phyloP scores from a whole-genome alignment of 2,329 filamentous ascomycete species.

The Pestalotiopsis sp. region DNA sequence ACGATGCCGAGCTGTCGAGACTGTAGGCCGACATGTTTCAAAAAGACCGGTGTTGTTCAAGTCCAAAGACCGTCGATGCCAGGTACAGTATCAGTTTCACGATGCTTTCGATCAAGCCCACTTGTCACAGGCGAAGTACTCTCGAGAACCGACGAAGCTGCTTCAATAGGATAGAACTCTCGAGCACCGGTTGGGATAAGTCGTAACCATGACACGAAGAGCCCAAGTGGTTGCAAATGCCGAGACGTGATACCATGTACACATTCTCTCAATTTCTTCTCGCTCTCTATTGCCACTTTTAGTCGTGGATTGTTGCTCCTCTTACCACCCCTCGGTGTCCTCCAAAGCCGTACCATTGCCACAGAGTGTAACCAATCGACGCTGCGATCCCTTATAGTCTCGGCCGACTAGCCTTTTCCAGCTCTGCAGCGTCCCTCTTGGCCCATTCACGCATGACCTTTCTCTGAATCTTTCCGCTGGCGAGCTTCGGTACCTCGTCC shows the following conservation, averaged over 20 bases:
- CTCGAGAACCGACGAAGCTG: too few species aligned
- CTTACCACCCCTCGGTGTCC: not conserved
- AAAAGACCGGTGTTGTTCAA: too few species aligned
- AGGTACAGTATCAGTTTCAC: too few species aligned
- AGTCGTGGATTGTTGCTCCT: not conserved
- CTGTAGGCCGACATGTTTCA: too few species aligned
- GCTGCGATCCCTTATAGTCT: not conserved
- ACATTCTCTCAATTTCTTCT: not conserved
- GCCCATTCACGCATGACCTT: slow-evolving; percentile 60
- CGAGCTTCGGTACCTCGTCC: slow-evolving; percentile 58
- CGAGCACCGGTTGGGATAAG: too few species aligned
- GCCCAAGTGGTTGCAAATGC: not conserved
- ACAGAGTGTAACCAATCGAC: not conserved
- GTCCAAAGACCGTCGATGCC: too few species aligned
- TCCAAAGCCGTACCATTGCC: not conserved
- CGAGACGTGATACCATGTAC: not conserved
- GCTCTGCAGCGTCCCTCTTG: slow-evolving; percentile 46
- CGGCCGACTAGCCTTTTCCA: not conserved
- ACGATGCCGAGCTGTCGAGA: too few species aligned
- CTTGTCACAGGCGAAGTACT: too few species aligned
- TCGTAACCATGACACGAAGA: too few species aligned
- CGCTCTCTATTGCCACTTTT: not conserved
- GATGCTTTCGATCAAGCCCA: too few species aligned
- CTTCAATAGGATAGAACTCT: too few species aligned
- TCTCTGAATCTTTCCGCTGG: slow-evolving; percentile 60